These are phyloP conservation scores for Persicaria maculosa DNA, from an alignment of 148 eudicot genomes.

Conservation along the genomic window DNA sequence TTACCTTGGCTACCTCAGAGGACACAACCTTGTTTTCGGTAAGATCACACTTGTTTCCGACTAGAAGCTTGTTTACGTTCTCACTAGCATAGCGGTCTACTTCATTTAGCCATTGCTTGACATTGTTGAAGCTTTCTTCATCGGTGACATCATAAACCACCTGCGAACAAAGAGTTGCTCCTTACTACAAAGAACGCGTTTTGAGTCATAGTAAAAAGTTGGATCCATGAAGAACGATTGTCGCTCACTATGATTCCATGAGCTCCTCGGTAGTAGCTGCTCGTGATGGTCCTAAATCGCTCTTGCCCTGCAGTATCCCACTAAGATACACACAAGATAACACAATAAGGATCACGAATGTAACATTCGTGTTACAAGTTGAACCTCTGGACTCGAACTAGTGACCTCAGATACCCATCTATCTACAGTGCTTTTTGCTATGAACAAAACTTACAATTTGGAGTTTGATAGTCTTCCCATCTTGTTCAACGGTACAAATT, in stretches of 20 bases:
- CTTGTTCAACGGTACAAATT: slow-evolving; percentile 81
- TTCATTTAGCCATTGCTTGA: slow-evolving; percentile 69
- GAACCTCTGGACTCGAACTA: too few species aligned
- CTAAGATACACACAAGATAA: slow-evolving; percentile 18
- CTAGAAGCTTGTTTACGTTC: slow-evolving; percentile 68
- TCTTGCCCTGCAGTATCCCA: slow-evolving; percentile 94
- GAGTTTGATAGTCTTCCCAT: slow-evolving; percentile 72
- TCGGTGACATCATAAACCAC: slow-evolving; percentile 81
- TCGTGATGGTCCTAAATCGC: slow-evolving; percentile 65
- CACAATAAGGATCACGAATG: neutral
- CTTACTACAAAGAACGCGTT: neutral
- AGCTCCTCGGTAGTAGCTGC: slow-evolving; percentile 47
- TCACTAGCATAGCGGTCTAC: slow-evolving; percentile 74
- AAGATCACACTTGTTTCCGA: slow-evolving; percentile 73
- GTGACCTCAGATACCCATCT: too few species aligned
- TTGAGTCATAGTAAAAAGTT: neutral
- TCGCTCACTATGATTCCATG: slow-evolving; percentile 40
- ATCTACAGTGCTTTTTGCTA: neutral
- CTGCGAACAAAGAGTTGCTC: slow-evolving; percentile 14
- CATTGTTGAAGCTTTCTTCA: slow-evolving; percentile 69
- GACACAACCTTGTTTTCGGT: slow-evolving; percentile 59
- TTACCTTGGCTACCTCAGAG: slow-evolving; percentile 57
- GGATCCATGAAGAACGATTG: neutral
- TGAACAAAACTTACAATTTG: slow-evolving; percentile 53
- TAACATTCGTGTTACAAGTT: too few species aligned